Evolutionary conservation across 2,329 filamentous ascomycete genomes (phyloP).

Genomic region (Xylaria hypoxylon): DNA sequence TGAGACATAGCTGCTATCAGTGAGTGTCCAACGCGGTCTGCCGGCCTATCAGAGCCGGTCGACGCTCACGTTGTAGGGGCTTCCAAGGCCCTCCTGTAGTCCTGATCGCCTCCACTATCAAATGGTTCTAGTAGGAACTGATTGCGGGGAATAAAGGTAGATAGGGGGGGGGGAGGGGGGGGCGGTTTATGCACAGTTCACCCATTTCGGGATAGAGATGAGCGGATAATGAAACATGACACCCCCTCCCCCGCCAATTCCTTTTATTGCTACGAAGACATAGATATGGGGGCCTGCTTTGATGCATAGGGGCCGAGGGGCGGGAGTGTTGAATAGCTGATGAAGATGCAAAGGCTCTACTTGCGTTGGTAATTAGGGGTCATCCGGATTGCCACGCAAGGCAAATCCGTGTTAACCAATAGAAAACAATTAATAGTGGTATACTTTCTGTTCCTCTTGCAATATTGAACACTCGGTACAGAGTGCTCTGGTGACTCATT

Average conservation of each 20-base stretch:
- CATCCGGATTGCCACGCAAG: slow-evolving; percentile 64
- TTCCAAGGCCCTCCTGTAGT: too few relatives aligned
- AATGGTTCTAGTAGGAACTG: neutral
- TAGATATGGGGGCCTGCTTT: too few relatives aligned
- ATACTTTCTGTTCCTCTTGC: too few relatives aligned
- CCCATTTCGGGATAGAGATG: too few relatives aligned
- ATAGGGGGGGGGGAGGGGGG: neutral
- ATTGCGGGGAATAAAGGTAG: neutral
- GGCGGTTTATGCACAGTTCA: neutral
- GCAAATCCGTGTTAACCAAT: slow-evolving; percentile 73
- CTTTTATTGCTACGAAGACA: too few relatives aligned
- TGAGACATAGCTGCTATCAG: neutral
- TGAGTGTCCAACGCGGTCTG: neutral
- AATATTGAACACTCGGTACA: too few relatives aligned
- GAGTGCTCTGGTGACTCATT: too few relatives aligned
- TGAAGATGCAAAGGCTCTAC: slow-evolving; percentile 21
- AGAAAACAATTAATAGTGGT: too few relatives aligned
- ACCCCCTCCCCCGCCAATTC: too few relatives aligned
- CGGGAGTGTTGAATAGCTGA: neutral
- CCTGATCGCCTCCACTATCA: neutral
- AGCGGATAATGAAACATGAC: too few relatives aligned
- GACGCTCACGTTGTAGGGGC: neutral
- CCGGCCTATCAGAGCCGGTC: neutral
- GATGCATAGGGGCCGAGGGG: too few relatives aligned
- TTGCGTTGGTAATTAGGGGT: slow-evolving; percentile 56